Percentiles rank a stretch among this genome's conserved stretches.
These are phyloP conservation scores for Rhytidiadelphus loreus DNA, from an alignment of 225 moss, liverwort and hornwort species.

Conservation along the genomic window DNA sequence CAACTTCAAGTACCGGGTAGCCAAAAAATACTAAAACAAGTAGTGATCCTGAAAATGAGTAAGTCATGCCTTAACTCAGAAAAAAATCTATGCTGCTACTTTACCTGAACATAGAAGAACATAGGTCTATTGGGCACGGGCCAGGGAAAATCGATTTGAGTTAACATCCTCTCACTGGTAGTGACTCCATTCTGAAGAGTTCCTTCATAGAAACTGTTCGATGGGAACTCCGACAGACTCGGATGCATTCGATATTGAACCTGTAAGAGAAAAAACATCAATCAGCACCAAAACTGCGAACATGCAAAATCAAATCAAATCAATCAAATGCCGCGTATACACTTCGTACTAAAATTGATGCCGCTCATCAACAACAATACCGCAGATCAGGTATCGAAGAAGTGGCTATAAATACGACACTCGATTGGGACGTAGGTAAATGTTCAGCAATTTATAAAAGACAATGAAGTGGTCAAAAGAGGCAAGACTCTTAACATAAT, in stretches of 20 bases:
- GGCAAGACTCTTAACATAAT: not conserved
- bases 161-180: slow-evolving; percentile 61
- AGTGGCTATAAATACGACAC: not conserved
- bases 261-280: slow-evolving; percentile 12
- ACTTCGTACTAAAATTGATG: not conserved
- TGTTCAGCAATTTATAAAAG: not conserved
- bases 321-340: not conserved
- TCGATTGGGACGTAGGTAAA: not conserved
- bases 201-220: slow-evolving; percentile 96
- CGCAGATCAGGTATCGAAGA: not conserved
- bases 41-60: not conserved
- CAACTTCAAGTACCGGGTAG: not conserved
- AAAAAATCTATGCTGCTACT: not conserved
- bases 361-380: not conserved
- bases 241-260: slow-evolving; percentile 99
- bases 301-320: not conserved
- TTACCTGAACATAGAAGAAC: slow-evolving; percentile 98
- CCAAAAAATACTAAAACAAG: not conserved
- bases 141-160: slow-evolving; percentile 95
- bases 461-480: not conserved
- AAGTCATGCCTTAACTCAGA: not conserved
- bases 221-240: slow-evolving; percentile 93
- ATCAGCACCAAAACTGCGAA: not conserved
- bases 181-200: slow-evolving; percentile 97
- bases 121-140: slow-evolving; percentile 94